Base-by-base conservation (phyloP, 2,329 filamentous ascomycete genomes). In the Colletotrichum tropicale region DNA sequence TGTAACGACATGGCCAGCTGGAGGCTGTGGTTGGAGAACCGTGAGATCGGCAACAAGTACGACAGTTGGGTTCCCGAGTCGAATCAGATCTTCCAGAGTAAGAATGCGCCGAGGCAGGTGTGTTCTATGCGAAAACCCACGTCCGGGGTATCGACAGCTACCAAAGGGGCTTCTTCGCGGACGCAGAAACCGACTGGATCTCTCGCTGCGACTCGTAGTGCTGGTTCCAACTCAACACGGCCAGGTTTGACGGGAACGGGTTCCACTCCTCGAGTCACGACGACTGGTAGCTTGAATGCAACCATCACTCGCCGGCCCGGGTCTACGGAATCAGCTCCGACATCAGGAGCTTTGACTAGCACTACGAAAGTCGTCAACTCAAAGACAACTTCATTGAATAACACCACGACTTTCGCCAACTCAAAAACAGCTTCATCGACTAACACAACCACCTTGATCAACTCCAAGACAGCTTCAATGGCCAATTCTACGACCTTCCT, bases 11-110 rank as follows among this genome's bases (percentile, higher is more conserved):
- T 66, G 58, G 71, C 71, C 6, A 15, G 21, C 34, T 74, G 71
- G 71, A 60, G 71, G 13, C 34, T 74, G 10, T 74, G 66, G 66
- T 32, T 65, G 18, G 71, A 74, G 66, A 78, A 77, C 82, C 78
- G 48, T 79, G 79, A 4, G 82, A 84, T 82, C 70, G 78, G 74
- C 83, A 83, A 70, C n/a, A 52, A 52, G 32, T 36, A n/a, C 16
- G 66, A 68, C 24, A 16, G n/a, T 15, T 68, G 66, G 66, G 12
- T 24, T 18, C 66, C 66, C 6, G 48, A n/a, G 15, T 16, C 21
- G 21, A 26, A 21, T 30, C 66, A 68, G 52, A 58, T 68, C 30
- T 60, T 68, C 52, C 6, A 52, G 43, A 52, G 43, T 52, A 52
- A 52, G 43, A 52, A 52, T 52, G 43, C 43, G 10, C 43, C 43